phyloP scores from a whole-genome alignment of 2,329 filamentous ascomycete species.

The Chrysosporium queenslandicum region DNA sequence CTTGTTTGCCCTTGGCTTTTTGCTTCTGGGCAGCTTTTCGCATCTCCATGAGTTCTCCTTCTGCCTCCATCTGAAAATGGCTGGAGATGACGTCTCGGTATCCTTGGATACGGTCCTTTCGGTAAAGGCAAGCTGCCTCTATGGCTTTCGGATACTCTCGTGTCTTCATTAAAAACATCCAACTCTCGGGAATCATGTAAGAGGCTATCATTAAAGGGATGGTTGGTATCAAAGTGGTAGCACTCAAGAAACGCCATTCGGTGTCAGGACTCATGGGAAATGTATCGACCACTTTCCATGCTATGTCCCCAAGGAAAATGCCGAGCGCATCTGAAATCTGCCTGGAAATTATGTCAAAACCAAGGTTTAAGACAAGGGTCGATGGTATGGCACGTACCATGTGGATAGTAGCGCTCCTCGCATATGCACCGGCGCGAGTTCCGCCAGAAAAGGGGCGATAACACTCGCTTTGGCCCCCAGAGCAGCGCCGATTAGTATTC shows the following conservation, averaged over 20 bases:
- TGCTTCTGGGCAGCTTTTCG: background rate
- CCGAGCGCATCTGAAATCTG: conserved; percentile 9
- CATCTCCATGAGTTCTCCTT: conserved; percentile 9
- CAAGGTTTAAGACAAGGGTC: background rate
- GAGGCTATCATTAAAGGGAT: conserved; percentile 10
- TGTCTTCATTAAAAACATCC: conserved; percentile 12
- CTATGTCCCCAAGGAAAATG: conserved; percentile 8
- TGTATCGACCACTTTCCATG: conserved; percentile 5
- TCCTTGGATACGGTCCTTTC: conserved; percentile 7
- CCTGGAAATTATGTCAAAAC: conserved; percentile 1
- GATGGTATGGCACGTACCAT: background rate
- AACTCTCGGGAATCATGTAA: conserved; percentile 11
- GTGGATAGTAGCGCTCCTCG: conserved; percentile 7
- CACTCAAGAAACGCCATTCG: conserved; percentile 9
- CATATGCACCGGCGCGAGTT: conserved; percentile 11
- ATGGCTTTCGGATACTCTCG: conserved; percentile 6
- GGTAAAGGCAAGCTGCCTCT: conserved; percentile 9
- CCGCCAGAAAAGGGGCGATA: conserved; percentile 10
- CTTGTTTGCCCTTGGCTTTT: background rate
- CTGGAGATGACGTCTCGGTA: conserved; percentile 11
- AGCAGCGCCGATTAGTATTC: conserved; percentile 5
- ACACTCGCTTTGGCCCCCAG: conserved; percentile 10
- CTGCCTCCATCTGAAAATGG: conserved; percentile 13
- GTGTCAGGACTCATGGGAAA: conserved; percentile 2
- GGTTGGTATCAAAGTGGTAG: conserved; percentile 9